phyloP scores from a whole-genome alignment of 768 basidiomycete genomes.

The Tulasnella sp. region DNA sequence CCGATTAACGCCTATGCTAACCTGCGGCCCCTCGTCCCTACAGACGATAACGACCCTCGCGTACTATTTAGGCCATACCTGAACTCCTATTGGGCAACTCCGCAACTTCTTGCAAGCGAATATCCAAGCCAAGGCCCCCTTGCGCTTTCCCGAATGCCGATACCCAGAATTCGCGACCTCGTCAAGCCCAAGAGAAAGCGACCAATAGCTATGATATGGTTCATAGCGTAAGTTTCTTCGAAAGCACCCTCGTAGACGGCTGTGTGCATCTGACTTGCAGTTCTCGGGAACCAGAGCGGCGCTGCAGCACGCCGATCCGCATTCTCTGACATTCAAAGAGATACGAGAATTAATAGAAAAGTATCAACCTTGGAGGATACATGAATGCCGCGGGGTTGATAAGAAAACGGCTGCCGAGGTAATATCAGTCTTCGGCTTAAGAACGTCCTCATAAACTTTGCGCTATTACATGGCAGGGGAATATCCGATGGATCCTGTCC shows the following conservation, averaged over 20 bases:
- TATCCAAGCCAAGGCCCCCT: not conserved
- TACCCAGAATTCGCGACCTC: not conserved
- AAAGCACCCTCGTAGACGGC: not conserved
- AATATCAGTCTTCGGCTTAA: not conserved
- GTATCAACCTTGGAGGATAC: not conserved
- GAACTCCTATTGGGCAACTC: conserved; percentile 3
- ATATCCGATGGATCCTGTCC: not conserved
- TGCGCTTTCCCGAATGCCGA: no score
- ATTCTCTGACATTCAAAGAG: not conserved
- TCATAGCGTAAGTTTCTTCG: not conserved
- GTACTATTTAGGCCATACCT: not conserved
- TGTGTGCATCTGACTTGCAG: no score
- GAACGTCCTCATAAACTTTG: not conserved
- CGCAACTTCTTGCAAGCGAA: not conserved
- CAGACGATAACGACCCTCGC: conserved; percentile 9
- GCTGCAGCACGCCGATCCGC: not conserved
- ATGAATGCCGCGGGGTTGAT: not conserved
- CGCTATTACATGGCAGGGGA: not conserved
- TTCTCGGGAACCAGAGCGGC: not conserved
- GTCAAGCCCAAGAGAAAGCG: not conserved
- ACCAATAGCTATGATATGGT: not conserved
- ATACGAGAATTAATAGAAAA: not conserved
- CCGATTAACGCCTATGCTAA: not conserved
- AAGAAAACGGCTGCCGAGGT: not conserved
- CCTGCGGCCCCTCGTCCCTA: not conserved